phyloP scores from a whole-genome alignment of 352 stramenopile species.

The Phytopythium aichiense region DNA sequence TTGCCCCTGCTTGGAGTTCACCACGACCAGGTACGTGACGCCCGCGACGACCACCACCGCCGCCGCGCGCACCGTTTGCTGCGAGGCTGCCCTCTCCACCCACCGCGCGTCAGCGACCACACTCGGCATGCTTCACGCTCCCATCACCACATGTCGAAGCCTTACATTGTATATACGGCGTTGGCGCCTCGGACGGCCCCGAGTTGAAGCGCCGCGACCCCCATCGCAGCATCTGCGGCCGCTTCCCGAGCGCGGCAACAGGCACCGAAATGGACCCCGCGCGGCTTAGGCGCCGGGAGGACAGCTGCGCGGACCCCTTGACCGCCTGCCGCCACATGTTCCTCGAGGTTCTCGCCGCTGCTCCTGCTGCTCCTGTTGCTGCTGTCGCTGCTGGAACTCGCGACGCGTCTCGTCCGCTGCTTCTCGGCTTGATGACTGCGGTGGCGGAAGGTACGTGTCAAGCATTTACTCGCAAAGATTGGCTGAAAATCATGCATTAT shows the following conservation, averaged over 20 bases:
- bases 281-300: not conserved
- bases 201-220: slow-evolving; percentile 1
- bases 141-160: not conserved
- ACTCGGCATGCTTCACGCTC: not conserved
- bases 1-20: slow-evolving; percentile 32
- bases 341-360: too few relatives aligned
- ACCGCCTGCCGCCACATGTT: slow-evolving; percentile 4
- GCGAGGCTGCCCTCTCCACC: slow-evolving; percentile 10
- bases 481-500: too few relatives aligned
- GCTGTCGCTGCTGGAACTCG: too few relatives aligned
- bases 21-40: slow-evolving; percentile 47
- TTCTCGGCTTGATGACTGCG: too few relatives aligned
- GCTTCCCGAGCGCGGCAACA: not conserved
- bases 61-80: slow-evolving; percentile 20
- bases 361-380: not conserved
- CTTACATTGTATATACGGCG: slow-evolving; percentile 14
- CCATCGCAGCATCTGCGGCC: not conserved
- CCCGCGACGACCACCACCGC: slow-evolving; percentile 29
- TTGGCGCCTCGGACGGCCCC: not conserved
- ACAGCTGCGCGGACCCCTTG: not conserved
- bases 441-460: too few relatives aligned
- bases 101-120: slow-evolving; percentile 7
- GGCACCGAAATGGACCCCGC: not conserved
- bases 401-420: too few relatives aligned
- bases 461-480: too few relatives aligned